Conservation (phyloP, 2,329 filamentous ascomycete species). For the Fusarium drepaniforme region DNA sequence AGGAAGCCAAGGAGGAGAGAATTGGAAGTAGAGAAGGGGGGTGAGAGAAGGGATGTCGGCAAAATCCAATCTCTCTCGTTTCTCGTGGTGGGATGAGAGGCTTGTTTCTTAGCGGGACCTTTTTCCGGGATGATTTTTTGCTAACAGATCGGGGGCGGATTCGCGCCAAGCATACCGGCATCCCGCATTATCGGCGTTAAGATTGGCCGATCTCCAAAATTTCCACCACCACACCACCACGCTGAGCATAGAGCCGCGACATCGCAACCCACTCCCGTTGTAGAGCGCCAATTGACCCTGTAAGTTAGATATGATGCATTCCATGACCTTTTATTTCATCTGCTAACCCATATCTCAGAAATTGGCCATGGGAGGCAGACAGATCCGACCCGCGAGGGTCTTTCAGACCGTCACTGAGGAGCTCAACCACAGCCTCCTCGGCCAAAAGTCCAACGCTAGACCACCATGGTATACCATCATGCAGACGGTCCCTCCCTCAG, state of each 20-base stretch:
- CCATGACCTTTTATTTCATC: background rate
- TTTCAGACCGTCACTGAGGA: constrained; percentile 59
- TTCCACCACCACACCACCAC: constrained; percentile 42
- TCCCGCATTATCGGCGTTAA: constrained; percentile 44
- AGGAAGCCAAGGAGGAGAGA: background rate
- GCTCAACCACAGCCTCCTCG: constrained; percentile 56
- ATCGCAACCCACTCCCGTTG: constrained; percentile 25
- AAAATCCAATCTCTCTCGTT: constrained; percentile 36
- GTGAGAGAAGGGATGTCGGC: constrained; percentile 35
- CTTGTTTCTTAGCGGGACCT: constrained; percentile 39
- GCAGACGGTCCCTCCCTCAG: constrained; percentile 67
- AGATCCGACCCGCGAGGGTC: constrained; percentile 61
- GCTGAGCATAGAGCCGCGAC: constrained; percentile 20
- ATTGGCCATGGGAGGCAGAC: constrained; percentile 56
- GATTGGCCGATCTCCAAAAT: constrained; percentile 50
- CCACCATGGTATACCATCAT: constrained; percentile 66
- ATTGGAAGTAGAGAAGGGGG: background rate
- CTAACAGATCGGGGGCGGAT: constrained; percentile 31
- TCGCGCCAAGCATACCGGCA: constrained; percentile 35
- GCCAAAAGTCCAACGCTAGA: constrained; percentile 49
- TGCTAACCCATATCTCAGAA: constrained; percentile 16
- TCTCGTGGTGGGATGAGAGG: constrained; percentile 34
- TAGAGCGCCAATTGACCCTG: constrained; percentile 35
- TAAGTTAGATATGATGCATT: constrained; percentile 11
- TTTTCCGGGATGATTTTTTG: constrained; percentile 41